Conservation (phyloP, 306 rosid species). For the Inga oerstediana region DNA sequence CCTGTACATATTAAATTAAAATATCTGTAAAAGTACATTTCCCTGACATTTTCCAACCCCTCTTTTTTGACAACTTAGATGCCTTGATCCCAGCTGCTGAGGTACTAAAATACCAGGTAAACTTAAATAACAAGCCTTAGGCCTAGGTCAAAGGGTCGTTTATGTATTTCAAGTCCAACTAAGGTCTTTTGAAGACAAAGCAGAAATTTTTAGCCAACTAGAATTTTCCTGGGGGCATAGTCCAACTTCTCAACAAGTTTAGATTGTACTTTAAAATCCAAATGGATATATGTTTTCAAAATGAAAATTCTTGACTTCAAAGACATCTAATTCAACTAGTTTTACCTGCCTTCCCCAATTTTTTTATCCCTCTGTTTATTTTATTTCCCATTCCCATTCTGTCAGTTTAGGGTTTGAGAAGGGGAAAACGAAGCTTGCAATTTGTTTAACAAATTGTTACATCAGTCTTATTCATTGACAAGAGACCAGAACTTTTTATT, state of each 20-base stretch:
- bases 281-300: not conserved
- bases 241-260: not conserved
- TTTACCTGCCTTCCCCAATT: not conserved
- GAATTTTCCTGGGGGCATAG: not conserved
- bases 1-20: not conserved
- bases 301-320: not conserved
- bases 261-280: not conserved
- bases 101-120: constrained; percentile 9
- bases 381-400: not conserved
- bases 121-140: constrained; percentile 1
- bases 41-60: not conserved
- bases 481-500: not conserved
- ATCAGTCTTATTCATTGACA: too few relatives aligned
- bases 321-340: not conserved
- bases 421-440: not conserved
- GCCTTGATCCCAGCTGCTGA: not conserved
- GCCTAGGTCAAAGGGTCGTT: too few relatives aligned
- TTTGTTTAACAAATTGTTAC: not conserved
- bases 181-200: not conserved
- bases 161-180: not conserved
- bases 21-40: not conserved
- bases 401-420: not conserved
- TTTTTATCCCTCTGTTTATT: not conserved
- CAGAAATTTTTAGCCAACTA: not conserved
- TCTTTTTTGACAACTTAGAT: not conserved